phyloP scores from a whole-genome alignment of 2,329 filamentous ascomycete species.

The Cytospora schulzeri region DNA sequence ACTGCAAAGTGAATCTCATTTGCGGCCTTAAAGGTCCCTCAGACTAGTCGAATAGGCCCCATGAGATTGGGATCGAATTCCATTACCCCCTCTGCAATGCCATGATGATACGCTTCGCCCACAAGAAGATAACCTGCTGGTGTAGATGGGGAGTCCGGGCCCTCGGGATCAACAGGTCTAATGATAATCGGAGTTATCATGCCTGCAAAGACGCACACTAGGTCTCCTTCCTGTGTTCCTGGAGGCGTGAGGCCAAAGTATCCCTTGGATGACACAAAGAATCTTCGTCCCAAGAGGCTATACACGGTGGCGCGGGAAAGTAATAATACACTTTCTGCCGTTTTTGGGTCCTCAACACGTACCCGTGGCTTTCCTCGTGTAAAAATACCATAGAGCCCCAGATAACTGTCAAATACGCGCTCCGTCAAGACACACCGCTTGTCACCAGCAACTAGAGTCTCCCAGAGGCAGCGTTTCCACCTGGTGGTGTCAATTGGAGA shows the following conservation, averaged over 20 bases:
- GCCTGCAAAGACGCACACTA: background rate
- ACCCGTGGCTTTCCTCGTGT: too few species aligned
- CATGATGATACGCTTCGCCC: background rate
- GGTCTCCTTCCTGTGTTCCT: background rate
- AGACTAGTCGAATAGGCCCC: background rate
- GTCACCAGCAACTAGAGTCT: background rate
- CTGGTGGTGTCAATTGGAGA: background rate
- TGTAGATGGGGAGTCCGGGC: background rate
- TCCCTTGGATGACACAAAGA: slow-evolving; percentile 1
- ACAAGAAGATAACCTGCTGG: background rate
- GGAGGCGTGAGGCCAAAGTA: background rate
- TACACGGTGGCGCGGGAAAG: too few species aligned
- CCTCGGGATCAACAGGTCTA: background rate
- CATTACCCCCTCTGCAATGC: background rate
- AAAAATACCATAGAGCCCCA: background rate
- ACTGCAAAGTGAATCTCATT: too few species aligned
- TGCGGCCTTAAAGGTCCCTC: background rate
- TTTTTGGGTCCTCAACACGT: too few species aligned
- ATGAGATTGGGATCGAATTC: background rate
- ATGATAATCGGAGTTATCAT: background rate
- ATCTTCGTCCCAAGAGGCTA: background rate
- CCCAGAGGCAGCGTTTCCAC: background rate
- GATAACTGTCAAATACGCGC: background rate
- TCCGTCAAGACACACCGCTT: background rate
- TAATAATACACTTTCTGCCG: too few species aligned